A percentile compares a stretch with the other conserved stretches of the same genome.
phyloP scores from a whole-genome alignment of 2,329 filamentous ascomycete genomes.

The Clonostachys chloroleuca region DNA sequence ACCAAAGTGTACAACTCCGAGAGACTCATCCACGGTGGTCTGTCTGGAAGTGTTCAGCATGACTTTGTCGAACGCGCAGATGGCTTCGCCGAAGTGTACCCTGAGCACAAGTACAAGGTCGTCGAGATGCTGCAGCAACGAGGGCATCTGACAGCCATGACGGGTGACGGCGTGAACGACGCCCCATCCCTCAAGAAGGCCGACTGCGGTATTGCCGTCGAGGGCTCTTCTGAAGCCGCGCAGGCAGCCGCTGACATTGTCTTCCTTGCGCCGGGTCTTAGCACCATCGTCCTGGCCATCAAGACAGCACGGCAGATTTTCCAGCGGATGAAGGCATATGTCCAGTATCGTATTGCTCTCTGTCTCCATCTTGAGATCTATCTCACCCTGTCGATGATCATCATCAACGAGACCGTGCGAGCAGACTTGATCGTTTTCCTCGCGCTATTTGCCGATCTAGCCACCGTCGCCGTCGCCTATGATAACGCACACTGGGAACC shows the following conservation, averaged over 20 bases:
- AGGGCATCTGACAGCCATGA: slow-evolving; percentile 71
- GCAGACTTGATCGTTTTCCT: slow-evolving; percentile 75
- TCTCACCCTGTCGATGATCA: slow-evolving; percentile 73
- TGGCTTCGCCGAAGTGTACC: slow-evolving; percentile 71
- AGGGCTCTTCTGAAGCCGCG: slow-evolving; percentile 67
- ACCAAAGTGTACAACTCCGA: slow-evolving; percentile 81
- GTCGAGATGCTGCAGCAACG: slow-evolving; percentile 73
- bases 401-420: slow-evolving; percentile 72
- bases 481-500: slow-evolving; percentile 74
- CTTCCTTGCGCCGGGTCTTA: slow-evolving; percentile 68
- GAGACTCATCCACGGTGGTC: slow-evolving; percentile 72
- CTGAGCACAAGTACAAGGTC: slow-evolving; percentile 69
- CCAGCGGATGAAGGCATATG: slow-evolving; percentile 75
- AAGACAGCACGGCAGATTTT: slow-evolving; percentile 73
- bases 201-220: slow-evolving; percentile 70
- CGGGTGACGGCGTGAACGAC: slow-evolving; percentile 73
- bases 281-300: slow-evolving; percentile 68
- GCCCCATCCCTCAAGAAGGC: slow-evolving; percentile 71
- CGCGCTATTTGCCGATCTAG: slow-evolving; percentile 74
- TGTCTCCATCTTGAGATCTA: slow-evolving; percentile 74
- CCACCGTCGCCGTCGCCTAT: slow-evolving; percentile 74
- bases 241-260: slow-evolving; percentile 72
- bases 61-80: slow-evolving; percentile 73
- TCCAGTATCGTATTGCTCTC: slow-evolving; percentile 73
- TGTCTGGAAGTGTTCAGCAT: slow-evolving; percentile 68